Conservation (phyloP, 805 yeast genomes). For the Priceomyces melissophilus region DNA sequence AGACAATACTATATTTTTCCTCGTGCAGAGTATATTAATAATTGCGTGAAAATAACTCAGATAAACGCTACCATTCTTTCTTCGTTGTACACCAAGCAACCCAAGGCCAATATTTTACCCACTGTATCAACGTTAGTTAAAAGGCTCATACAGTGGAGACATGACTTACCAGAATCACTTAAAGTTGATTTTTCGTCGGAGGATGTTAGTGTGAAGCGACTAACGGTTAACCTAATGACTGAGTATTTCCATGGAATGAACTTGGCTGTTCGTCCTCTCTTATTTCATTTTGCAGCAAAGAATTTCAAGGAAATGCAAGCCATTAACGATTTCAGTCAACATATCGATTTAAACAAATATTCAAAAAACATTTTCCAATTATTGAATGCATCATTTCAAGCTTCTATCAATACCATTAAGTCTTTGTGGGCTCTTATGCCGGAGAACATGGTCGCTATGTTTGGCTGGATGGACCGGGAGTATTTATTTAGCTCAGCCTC, state of each 20-base stretch:
- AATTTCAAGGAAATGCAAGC: slow-evolving; percentile 51
- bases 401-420: slow-evolving; percentile 71
- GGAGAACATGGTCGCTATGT: slow-evolving; percentile 77
- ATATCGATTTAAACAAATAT: slow-evolving; percentile 62
- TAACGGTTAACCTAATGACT: slow-evolving; percentile 72
- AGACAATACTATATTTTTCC: slow-evolving; percentile 68
- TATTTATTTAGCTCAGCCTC: slow-evolving; percentile 75
- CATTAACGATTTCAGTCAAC: slow-evolving; percentile 42
- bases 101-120: slow-evolving; percentile 71
- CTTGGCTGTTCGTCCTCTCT: slow-evolving; percentile 70
- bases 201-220: slow-evolving; percentile 56
- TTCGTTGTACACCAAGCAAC: slow-evolving; percentile 69
- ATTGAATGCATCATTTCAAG: slow-evolving; percentile 74
- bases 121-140: slow-evolving; percentile 68
- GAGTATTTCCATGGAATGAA: slow-evolving; percentile 83
- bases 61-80: slow-evolving; percentile 72
- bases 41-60: slow-evolving; percentile 75
- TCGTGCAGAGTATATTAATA: slow-evolving; percentile 70
- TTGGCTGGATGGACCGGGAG: slow-evolving; percentile 86
- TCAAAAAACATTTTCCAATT: slow-evolving; percentile 66
- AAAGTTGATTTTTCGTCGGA: slow-evolving; percentile 58
- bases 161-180: slow-evolving; percentile 58
- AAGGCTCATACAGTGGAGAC: slow-evolving; percentile 65
- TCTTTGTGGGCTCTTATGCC: slow-evolving; percentile 72
- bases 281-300: slow-evolving; percentile 71